Conservation (phyloP, 495 filamentous ascomycete genomes). For the Penicillium diatomitis region DNA sequence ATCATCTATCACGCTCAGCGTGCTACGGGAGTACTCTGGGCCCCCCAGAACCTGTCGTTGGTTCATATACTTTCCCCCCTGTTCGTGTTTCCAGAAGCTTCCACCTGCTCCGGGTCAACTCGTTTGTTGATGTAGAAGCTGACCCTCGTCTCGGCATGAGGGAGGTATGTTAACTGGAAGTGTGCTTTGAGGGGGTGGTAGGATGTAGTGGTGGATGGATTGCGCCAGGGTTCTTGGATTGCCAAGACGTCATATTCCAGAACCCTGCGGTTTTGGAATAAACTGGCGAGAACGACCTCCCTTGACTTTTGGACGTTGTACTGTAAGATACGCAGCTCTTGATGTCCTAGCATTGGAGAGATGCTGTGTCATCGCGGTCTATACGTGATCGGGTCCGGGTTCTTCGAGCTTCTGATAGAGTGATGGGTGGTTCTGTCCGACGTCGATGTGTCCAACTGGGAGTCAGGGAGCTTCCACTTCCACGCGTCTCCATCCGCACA, state of each 20-base stretch:
- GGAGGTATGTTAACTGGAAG: background rate
- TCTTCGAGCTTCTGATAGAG: background rate
- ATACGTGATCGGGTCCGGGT: constrained; percentile 1
- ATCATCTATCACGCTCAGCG: too few relatives aligned
- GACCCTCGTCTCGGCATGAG: background rate
- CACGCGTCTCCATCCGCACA: background rate
- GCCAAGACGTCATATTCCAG: background rate
- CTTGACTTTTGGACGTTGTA: constrained; percentile 2
- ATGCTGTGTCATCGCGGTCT: background rate
- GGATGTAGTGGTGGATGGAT: background rate
- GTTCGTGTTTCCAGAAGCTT: too few relatives aligned
- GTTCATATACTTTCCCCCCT: too few relatives aligned
- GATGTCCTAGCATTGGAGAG: constrained; percentile 1
- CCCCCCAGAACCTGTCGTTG: too few relatives aligned
- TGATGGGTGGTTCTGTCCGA: background rate
- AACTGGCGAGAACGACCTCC: background rate
- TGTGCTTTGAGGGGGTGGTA: background rate
- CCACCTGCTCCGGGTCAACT: background rate
- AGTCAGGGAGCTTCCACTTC: background rate
- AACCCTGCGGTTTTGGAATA: background rate
- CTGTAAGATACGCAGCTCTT: constrained; percentile 2
- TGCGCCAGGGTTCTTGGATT: background rate
- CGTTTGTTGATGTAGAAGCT: background rate
- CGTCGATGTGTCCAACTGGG: background rate
- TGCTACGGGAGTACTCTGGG: too few relatives aligned